These are phyloP conservation scores for Cucurbitaria berberidis DNA, from an alignment of 2,329 filamentous ascomycete genomes.

Conservation along the genomic window DNA sequence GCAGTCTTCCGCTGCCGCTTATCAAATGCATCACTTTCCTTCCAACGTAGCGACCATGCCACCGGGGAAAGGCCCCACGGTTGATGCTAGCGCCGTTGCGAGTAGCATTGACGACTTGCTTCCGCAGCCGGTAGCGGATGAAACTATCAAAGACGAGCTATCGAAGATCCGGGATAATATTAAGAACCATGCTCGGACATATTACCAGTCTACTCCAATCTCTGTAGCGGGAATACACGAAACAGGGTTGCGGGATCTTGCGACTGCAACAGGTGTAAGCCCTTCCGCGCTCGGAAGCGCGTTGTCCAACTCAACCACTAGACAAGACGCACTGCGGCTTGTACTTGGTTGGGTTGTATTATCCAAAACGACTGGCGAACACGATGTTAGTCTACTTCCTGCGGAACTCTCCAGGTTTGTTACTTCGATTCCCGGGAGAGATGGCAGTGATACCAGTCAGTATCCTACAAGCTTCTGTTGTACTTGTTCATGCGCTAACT, in stretches of 20 bases:
- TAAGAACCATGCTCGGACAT: constrained; percentile 33
- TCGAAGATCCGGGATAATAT: constrained; percentile 34
- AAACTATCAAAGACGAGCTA: constrained; percentile 21
- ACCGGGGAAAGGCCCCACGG: not conserved
- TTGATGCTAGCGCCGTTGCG: not conserved
- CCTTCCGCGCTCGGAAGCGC: constrained; percentile 1
- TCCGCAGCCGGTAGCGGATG: constrained; percentile 30
- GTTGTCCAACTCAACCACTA: constrained; percentile 14
- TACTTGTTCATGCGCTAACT: not conserved
- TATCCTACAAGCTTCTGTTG: not conserved
- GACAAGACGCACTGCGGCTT: constrained; percentile 19
- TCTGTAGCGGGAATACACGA: constrained; percentile 8
- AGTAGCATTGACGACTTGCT: constrained; percentile 20
- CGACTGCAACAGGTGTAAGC: constrained; percentile 12
- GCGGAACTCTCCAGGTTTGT: constrained; percentile 10
- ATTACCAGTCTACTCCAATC: constrained; percentile 20
- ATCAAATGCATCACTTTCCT: not conserved
- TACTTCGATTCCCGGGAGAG: not conserved
- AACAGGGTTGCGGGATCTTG: constrained; percentile 9
- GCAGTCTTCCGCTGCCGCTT: not conserved
- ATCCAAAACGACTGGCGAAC: constrained; percentile 18
- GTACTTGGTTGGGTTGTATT: constrained; percentile 26
- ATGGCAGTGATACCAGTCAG: not conserved
- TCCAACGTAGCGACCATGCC: not conserved
- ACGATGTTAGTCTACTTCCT: constrained; percentile 21